Base-by-base conservation (phyloP, 1,284 basidiomycete species). In the Sporisorium iseilematis-ciliati region DNA sequence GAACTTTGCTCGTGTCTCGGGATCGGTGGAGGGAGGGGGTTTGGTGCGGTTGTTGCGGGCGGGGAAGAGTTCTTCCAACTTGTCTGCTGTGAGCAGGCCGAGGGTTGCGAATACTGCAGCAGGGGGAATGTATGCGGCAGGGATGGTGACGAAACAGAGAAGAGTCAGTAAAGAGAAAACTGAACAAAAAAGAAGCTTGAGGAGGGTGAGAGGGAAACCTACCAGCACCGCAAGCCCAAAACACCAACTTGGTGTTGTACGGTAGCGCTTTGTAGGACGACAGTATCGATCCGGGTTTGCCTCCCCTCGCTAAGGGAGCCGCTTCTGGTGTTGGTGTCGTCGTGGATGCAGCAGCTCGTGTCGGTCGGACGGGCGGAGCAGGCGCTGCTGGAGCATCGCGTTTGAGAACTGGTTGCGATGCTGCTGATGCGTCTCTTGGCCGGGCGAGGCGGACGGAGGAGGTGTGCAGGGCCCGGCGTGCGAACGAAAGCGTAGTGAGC, bases 61-160 rank as follows among this genome's bases (percentile, higher is more conserved):
- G 8, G 73, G 73, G 53, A 67, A 75, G 21, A 67, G 50, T 25
- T 75, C 61, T 38, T 76, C 68, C 8, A 76, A 41, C 20, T 64
- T 65, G 16, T 76, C 74, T 0, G 74, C 68, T n/a, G 46, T 62
- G 16, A 76, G 29, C 4, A 70, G 29, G 4, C 73, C 67, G 1
- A 70, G 10, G 10, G 40, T 45, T 2, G 73, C 73, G 41, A 75
- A 66, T 11, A 45, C 73, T 70, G 31, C 11, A 3, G 7, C 10
- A 4, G 6, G 4, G 12, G 8, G 12, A 33, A n/a, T n/a, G n/a
- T n/a, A n/a, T n/a, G n/a, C n/a, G n/a, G n/a, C n/a, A n/a, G n/a
- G n/a, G n/a, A n/a, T n/a, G n/a, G n/a, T n/a, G 16, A 41, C 1
- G 10, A 29, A 26, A 38, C 10, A 40, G 7, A 14, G 35, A 14